Conservation (phyloP, 2,329 filamentous ascomycete genomes). For the Xylaria sp. region DNA sequence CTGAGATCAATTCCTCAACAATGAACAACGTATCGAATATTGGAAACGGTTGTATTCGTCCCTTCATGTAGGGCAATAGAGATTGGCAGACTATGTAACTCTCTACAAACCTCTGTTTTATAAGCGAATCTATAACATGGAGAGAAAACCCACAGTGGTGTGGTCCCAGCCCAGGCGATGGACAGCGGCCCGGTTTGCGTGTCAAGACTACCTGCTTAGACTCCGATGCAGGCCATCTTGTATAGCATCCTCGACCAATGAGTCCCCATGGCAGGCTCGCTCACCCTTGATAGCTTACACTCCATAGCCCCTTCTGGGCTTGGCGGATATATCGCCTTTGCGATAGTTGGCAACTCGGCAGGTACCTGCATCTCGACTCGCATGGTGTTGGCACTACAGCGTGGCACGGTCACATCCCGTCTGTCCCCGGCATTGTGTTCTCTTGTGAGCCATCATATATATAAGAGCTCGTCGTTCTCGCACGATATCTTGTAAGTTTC, state of each 20-base stretch:
- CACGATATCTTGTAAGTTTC: constrained; percentile 20
- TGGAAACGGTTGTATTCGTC: background rate
- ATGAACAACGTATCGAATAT: background rate
- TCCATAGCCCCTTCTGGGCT: constrained; percentile 35
- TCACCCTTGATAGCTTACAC: constrained; percentile 35
- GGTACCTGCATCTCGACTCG: constrained; percentile 36
- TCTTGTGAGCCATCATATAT: constrained; percentile 32
- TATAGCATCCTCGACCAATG: constrained; percentile 35
- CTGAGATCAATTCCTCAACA: background rate
- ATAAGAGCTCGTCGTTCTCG: constrained; percentile 37
- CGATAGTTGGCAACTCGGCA: constrained; percentile 6
- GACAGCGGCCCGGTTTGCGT: constrained; percentile 10
- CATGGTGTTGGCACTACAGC: constrained; percentile 31
- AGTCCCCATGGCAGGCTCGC: constrained; percentile 25
- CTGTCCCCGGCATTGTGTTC: constrained; percentile 18
- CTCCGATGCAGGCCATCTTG: constrained; percentile 21
- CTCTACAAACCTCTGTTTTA: background rate
- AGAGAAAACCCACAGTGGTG: background rate
- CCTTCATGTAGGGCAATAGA: background rate
- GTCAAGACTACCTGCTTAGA: constrained; percentile 2
- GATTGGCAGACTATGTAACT: too few relatives aligned
- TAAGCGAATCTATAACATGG: background rate
- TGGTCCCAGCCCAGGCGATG: background rate
- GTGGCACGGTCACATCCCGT: constrained; percentile 32
- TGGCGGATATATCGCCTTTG: constrained; percentile 29